These are phyloP conservation scores for Corymbia calophylla DNA, from an alignment of 441 rosid species.

Conservation along the genomic window DNA sequence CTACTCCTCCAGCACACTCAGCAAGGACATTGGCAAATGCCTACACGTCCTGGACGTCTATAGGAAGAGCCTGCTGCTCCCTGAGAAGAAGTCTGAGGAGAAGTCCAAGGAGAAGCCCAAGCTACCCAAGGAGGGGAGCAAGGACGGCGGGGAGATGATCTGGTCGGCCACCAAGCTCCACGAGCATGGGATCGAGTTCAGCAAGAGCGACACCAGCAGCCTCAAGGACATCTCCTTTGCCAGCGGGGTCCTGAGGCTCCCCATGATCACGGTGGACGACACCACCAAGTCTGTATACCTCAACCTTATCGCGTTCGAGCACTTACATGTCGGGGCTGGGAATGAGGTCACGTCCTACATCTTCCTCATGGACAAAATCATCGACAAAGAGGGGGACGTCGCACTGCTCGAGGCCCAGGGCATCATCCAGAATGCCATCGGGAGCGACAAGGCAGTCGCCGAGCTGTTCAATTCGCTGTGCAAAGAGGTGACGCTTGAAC, in stretches of 20 bases:
- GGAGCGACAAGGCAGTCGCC: slow-evolving; percentile 19
- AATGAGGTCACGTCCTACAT: neutral
- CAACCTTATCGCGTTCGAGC: too few relatives aligned
- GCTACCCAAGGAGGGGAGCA: too few relatives aligned
- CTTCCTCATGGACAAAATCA: too few relatives aligned
- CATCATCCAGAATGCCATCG: slow-evolving; percentile 1
- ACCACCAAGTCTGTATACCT: accelerated
- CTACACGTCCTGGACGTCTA: neutral
- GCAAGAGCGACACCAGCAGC: accelerated
- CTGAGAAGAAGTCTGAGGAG: accelerated
- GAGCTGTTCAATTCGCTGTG: slow-evolving; percentile 8
- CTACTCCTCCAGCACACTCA: accelerated
- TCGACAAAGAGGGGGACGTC: too few relatives aligned
- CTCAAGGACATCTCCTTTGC: too few relatives aligned
- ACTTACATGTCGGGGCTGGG: accelerated
- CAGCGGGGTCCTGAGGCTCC: neutral
- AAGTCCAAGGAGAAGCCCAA: too few relatives aligned
- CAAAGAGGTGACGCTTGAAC: neutral
- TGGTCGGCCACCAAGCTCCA: too few relatives aligned
- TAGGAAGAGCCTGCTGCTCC: too few relatives aligned
- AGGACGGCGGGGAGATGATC: too few relatives aligned
- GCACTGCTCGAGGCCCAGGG: neutral
- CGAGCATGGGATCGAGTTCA: too few relatives aligned
- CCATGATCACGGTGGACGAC: accelerated
- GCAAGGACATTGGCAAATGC: neutral